A percentile compares a stretch with the other conserved stretches of the same genome.
phyloP scores from a whole-genome alignment of 139 green algal genomes.

The Tetradesmus lagerheimii region DNA sequence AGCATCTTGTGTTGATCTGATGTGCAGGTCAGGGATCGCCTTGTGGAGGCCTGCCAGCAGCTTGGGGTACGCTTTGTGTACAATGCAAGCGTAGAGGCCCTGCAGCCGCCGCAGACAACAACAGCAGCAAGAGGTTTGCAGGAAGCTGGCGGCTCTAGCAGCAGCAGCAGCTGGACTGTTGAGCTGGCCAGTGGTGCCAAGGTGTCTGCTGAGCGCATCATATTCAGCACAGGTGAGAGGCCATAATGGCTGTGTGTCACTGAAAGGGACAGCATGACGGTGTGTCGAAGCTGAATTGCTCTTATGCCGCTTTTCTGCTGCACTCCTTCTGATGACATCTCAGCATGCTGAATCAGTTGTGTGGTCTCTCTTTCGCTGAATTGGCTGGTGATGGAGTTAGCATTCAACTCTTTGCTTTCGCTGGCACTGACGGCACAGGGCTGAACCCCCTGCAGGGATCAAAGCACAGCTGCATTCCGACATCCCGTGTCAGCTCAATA shows the following conservation, averaged over 20 bases:
- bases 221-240: constrained; percentile 5
- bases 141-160: constrained; percentile 43
- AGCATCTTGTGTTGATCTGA: neutral
- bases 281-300: too few relatives aligned
- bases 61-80: constrained; percentile 53
- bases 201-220: constrained; percentile 23
- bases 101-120: constrained; percentile 31
- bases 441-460: neutral
- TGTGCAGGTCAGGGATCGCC: constrained; percentile 74
- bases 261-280: too few relatives aligned
- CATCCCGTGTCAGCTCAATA: neutral
- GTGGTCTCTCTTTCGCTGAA: too few relatives aligned
- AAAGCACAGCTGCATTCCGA: neutral
- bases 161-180: constrained; percentile 15
- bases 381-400: too few relatives aligned
- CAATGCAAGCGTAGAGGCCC: constrained; percentile 59
- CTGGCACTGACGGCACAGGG: neutral
- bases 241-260: too few relatives aligned
- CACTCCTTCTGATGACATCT: too few relatives aligned
- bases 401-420: too few relatives aligned
- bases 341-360: too few relatives aligned
- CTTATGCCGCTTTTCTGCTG: too few relatives aligned
- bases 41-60: constrained; percentile 75
- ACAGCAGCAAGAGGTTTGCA: neutral
- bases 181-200: constrained; percentile 4